Evolutionary conservation across 176 grass and related monocot species (phyloP).

Genomic region (Pharus latifolius): DNA sequence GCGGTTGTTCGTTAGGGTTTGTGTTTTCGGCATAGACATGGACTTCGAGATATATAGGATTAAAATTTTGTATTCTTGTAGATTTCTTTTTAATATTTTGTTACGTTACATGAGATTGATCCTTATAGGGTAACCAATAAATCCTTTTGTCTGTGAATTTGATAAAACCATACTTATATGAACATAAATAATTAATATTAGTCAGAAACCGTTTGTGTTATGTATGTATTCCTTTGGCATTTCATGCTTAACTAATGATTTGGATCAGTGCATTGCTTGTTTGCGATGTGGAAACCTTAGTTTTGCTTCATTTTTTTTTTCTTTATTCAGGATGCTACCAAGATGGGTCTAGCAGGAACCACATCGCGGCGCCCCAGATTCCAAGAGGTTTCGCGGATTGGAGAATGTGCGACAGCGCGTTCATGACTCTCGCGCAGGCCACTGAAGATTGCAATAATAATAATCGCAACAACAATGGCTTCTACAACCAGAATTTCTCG

Average conservation of each 20-base stretch:
- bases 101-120: too few species aligned
- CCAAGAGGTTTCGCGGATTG: conserved; percentile 12
- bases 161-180: too few species aligned
- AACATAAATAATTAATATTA: too few species aligned
- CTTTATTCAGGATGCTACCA: conserved; percentile 20
- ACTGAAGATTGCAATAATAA: background rate
- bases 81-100: too few species aligned
- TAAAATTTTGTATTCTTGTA: background rate
- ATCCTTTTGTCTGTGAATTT: too few species aligned
- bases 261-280: too few species aligned
- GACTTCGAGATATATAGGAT: too few species aligned
- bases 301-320: background rate
- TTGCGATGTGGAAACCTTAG: background rate
- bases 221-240: too few species aligned
- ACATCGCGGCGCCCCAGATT: background rate
- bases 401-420: background rate
- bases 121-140: too few species aligned
- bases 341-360: conserved; percentile 1
- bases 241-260: too few species aligned
- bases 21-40: background rate
- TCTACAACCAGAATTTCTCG: conserved; percentile 14
- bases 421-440: conserved; percentile 3
- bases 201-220: too few species aligned
- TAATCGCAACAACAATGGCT: conserved; percentile 12
- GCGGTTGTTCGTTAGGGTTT: background rate